Base-by-base conservation (phyloP, 805 yeast genomes). In the Starmerella stellata region DNA sequence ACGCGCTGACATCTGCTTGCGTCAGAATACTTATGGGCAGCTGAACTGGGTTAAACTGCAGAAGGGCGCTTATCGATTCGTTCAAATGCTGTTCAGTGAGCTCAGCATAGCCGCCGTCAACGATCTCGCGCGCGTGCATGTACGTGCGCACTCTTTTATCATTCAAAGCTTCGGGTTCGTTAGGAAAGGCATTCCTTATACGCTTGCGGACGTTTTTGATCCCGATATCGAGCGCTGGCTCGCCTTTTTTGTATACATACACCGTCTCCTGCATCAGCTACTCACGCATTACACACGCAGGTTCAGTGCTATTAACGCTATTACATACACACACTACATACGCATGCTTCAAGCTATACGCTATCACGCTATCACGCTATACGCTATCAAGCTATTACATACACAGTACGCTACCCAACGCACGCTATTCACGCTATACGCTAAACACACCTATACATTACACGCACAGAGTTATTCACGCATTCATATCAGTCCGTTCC, bases 241-340 rank as follows among this genome's bases (percentile, higher is more conserved):
- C 33, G 4, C 46, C 46, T 1, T 16, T 24, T 23, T 44, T 44
- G 36, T 27, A 42, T 15, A 44, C 29, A 17, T 39, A 44, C 1
- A 34, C 40, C 1, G 46, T 30, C 21, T 44, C 42, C 27, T 44
- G 48, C 18, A 8, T 7, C 32, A 29, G n/a, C n/a, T n/a, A n/a
- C n/a, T n/a, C n/a, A n/a, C n/a, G n/a, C n/a, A n/a, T n/a, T n/a
- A n/a, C n/a, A n/a, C n/a, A n/a, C n/a, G n/a, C n/a, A n/a, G n/a
- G n/a, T n/a, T n/a, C n/a, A n/a, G n/a, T n/a, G n/a, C n/a, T n/a
- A n/a, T n/a, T n/a, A n/a, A n/a, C n/a, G n/a, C n/a, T n/a, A n/a
- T n/a, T n/a, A n/a, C n/a, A n/a, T n/a, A n/a, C n/a, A n/a, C n/a
- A n/a, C n/a, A n/a, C n/a, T n/a, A n/a, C n/a, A n/a, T n/a, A n/a